Evolutionary conservation across 2,329 filamentous ascomycete genomes (phyloP), one percentile per base, ranked within the genome.

Genomic region (Cryphonectria nitschkei): DNA sequence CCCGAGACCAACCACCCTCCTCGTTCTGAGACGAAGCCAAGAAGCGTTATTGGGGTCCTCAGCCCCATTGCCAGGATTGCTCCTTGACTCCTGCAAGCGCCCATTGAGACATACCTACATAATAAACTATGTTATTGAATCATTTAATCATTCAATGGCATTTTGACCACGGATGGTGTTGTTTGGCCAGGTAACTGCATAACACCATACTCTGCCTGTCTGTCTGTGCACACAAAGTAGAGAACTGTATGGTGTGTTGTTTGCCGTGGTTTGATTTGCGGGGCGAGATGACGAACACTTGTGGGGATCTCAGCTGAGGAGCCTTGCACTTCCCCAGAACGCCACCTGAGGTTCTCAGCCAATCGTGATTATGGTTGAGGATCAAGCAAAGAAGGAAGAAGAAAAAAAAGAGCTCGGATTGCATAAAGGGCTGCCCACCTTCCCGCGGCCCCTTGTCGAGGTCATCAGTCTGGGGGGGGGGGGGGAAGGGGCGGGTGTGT

Each of bases 221-320:
- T 26, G 26, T 26, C 46, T 19, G 16, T 19, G 26, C 26, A 37
- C 37, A 37, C 11, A 37, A 6, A 50, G 5, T n/a, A 19, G 16
- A 22, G 46, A 2, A 16, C 22, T n/a, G 46, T 39, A 39, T 39
- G 37, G 37, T 39, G 46, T 16, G 64, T 16, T 43, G 65, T 39
- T 9, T n/a, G 34, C 13, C 13, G n/a, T 61, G 9, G 34, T 68
- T 34, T 62, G 37, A 50, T 50, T 43, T 60, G 54, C 56, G 41
- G 65, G 54, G 32, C 54, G 22, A 41, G 54, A 61, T 67, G 64
- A 67, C 65, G 65, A 67, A 43, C 34, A 26, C 39, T 37, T 50
- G 65, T 67, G 54, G 65, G 41, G 54, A 67, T 50, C 37, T 43
- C 56, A 46, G 52, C 54, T 60, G 54, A 61, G 63, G 46, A 54